Conservation (phyloP, 805 yeast genomes). For the Peterozyma xylosa region DNA sequence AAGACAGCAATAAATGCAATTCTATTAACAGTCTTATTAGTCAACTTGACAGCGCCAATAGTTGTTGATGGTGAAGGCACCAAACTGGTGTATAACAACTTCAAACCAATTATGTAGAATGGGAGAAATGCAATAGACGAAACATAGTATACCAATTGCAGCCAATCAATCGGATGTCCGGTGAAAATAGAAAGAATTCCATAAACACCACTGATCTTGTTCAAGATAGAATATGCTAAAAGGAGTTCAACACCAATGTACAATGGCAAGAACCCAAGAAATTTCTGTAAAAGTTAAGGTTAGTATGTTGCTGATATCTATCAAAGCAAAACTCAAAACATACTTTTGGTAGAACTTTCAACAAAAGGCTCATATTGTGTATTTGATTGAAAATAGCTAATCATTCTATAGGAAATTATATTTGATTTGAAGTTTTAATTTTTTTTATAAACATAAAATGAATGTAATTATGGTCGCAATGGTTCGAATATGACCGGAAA, state of each 20-base stretch:
- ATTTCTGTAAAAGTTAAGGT: slow-evolving; percentile 29
- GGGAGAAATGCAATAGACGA: slow-evolving; percentile 58
- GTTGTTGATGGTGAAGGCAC: slow-evolving; percentile 9
- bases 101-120: slow-evolving; percentile 54
- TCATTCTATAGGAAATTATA: too few species aligned
- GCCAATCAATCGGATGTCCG: slow-evolving; percentile 74
- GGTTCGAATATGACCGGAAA: too few species aligned
- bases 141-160: slow-evolving; percentile 78
- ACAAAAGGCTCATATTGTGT: too few species aligned
- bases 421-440: too few species aligned
- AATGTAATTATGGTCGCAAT: too few species aligned
- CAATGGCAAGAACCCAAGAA: slow-evolving; percentile 67
- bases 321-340: not conserved
- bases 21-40: slow-evolving; percentile 49
- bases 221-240: slow-evolving; percentile 67
- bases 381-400: too few species aligned
- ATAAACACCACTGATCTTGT: slow-evolving; percentile 83
- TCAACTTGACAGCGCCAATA: slow-evolving; percentile 6
- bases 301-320: not conserved
- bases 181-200: slow-evolving; percentile 84
- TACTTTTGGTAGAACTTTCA: slow-evolving; percentile 6
- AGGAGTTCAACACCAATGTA: slow-evolving; percentile 83
- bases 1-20: slow-evolving; percentile 57
- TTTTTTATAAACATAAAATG: too few species aligned
- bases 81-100: slow-evolving; percentile 25